Base-by-base conservation (phyloP, 2,329 filamentous ascomycete genomes). In the Trichoderma brevicompactum region DNA sequence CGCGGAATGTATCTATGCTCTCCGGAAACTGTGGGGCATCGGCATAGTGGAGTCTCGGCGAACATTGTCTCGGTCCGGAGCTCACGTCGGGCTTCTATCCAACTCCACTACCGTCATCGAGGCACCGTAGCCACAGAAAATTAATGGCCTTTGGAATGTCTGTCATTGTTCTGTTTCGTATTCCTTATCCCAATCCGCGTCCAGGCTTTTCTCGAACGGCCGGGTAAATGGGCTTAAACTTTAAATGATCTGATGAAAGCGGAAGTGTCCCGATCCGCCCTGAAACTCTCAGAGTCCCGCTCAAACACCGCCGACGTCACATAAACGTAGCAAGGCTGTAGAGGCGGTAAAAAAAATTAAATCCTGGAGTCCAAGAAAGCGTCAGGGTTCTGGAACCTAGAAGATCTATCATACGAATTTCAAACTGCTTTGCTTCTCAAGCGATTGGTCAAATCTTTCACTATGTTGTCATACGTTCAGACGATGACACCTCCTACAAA, bases 261-360 rank as follows among this genome's bases (percentile, higher is more conserved):
- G 23, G 43, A 56, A 43, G 34, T 48, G 41, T 43, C 7, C 52
- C 36, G 50, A 56, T 43, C 34, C n/a, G 15, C 41, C 19, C 23
- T 28, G 12, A 32, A 52, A 15, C 23, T 15, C 23, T 34, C 23
- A 17, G 13, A 7, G 54, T 44, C 13, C 54, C 49, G 38, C 34
- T 19, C 41, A 15, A 32, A 9, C 61, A 64, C 61, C 61, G 40
- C 52, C 61, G 61, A 64, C 61, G 61, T 64, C 61, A 64, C 61
- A 9, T 43, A 49, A 64, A 64, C 61, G 50, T 64, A 48, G 59
- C 32, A 10, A 28, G 36, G 17, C 36, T 44, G 2, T 36, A 36
- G 7, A 36, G 23, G 44, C 10, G 9, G 55, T 32, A n/a, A 7
- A 36, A 17, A 59, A 12, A 12, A 10, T 23, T n/a, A 15, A 6